Conservation (phyloP, 2,329 filamentous ascomycete species). For the Fusarium kyushuense region DNA sequence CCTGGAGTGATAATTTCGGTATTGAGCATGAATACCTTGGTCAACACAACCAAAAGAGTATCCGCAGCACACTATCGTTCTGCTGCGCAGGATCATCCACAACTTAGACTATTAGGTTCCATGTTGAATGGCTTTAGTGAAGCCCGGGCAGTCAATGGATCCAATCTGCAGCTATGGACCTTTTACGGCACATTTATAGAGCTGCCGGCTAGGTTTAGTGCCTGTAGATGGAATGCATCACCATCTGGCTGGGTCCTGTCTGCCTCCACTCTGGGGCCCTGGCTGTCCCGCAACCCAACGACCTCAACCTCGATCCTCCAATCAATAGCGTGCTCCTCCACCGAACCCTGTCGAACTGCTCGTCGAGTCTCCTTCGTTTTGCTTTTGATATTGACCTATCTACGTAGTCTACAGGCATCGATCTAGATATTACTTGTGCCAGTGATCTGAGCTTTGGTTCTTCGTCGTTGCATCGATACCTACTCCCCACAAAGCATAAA, state of each 20-base stretch:
- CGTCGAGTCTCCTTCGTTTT: conserved; percentile 46
- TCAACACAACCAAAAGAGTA: background rate
- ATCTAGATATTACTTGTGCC: conserved; percentile 36
- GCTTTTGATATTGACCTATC: conserved; percentile 34
- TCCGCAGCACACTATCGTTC: conserved; percentile 5
- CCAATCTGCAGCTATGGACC: conserved; percentile 16
- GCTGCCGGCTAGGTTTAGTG: conserved; percentile 22
- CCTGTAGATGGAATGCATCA: conserved; percentile 32
- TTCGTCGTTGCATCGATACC: conserved; percentile 14
- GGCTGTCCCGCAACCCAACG: conserved; percentile 34
- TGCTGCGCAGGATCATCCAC: background rate
- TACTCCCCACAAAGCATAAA: conserved; percentile 18
- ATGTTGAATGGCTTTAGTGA: background rate
- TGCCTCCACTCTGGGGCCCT: conserved; percentile 36
- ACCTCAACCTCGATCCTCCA: conserved; percentile 43
- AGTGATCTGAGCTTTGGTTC: conserved; percentile 14
- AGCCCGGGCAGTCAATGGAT: background rate
- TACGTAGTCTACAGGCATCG: conserved; percentile 25
- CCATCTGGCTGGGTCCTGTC: conserved; percentile 28
- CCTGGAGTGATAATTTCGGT: background rate
- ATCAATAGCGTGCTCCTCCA: conserved; percentile 42
- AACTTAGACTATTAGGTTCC: background rate
- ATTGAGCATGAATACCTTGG: background rate
- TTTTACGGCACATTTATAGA: conserved; percentile 6
- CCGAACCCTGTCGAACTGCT: conserved; percentile 43